Percentiles rank a stretch among this genome's conserved stretches.
Conservation (phyloP, 2,329 filamentous ascomycete genomes). For the Incumbomyces delicatus region DNA sequence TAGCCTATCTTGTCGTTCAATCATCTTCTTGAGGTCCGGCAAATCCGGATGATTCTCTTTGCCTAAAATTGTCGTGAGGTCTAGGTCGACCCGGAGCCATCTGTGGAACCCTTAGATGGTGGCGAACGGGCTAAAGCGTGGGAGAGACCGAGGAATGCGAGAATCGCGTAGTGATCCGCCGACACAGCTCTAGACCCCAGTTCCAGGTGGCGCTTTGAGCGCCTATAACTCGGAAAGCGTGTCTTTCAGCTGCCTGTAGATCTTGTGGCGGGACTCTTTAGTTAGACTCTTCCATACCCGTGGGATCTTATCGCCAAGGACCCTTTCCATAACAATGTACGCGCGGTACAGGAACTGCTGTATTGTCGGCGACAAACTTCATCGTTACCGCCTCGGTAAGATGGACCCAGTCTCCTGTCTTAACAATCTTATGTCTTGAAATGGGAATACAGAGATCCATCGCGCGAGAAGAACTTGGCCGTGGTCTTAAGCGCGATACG, state of each 20-base stretch:
- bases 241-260: constrained; percentile 11
- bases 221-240: constrained; percentile 13
- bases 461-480: too few species aligned
- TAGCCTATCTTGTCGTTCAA: constrained; percentile 27
- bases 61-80: constrained; percentile 15
- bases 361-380: too few species aligned
- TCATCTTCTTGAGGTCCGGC: constrained; percentile 27
- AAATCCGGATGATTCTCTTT: constrained; percentile 18
- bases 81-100: constrained; percentile 23
- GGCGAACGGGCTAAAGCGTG: constrained; percentile 26
- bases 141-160: constrained; percentile 16
- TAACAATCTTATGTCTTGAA: too few species aligned
- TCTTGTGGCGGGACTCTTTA: neutral
- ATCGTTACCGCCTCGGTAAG: too few species aligned
- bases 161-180: constrained; percentile 22
- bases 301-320: too few species aligned
- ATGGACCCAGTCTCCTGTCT: too few species aligned
- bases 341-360: too few species aligned
- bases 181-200: constrained; percentile 12
- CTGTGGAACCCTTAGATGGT: constrained; percentile 26
- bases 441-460: too few species aligned
- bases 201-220: constrained; percentile 6
- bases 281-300: too few species aligned
- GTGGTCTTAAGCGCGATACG: too few species aligned
- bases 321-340: too few species aligned